phyloP scores from a whole-genome alignment of 1,139 yeast species.

The Pichia cactophila region DNA sequence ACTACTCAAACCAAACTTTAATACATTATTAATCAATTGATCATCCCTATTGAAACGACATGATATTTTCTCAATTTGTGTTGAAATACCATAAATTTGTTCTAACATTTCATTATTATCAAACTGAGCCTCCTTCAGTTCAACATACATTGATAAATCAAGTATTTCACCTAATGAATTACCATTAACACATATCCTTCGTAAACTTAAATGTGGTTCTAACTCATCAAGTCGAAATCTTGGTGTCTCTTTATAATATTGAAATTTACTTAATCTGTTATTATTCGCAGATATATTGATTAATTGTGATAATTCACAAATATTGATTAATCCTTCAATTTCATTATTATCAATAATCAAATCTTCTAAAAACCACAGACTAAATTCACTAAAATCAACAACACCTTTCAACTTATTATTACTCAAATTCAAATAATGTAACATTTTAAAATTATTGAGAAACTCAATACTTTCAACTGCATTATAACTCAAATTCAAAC shows the following conservation, averaged over 20 bases:
- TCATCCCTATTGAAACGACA: conserved; percentile 33
- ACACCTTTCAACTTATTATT: conserved; percentile 36
- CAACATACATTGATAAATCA: conserved; percentile 32
- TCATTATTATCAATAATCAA: conserved; percentile 39
- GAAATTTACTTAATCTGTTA: conserved; percentile 28
- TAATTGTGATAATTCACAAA: conserved; percentile 33
- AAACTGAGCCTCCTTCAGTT: conserved; percentile 38
- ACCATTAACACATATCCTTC: conserved; percentile 38
- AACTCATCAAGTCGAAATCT: not conserved
- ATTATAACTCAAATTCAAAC: conserved; percentile 38
- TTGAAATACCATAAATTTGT: conserved; percentile 26
- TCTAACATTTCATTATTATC: conserved; percentile 36
- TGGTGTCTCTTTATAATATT: conserved; percentile 1
- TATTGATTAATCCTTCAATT: conserved; percentile 30
- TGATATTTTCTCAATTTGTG: conserved; percentile 32
- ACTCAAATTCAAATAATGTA: conserved; percentile 37
- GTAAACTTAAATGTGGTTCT: conserved; percentile 28
- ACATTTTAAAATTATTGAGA: conserved; percentile 34
- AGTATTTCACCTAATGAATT: conserved; percentile 31
- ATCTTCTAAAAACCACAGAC: conserved; percentile 38
- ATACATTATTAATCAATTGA: conserved; percentile 9
- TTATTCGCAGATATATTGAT: conserved; percentile 39
- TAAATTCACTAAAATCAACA: conserved; percentile 33
- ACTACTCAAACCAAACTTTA: conserved; percentile 10
- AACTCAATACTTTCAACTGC: conserved; percentile 33